Base-by-base conservation (phyloP, 2,329 filamentous ascomycete species). In the Ambrosiella xylebori region DNA sequence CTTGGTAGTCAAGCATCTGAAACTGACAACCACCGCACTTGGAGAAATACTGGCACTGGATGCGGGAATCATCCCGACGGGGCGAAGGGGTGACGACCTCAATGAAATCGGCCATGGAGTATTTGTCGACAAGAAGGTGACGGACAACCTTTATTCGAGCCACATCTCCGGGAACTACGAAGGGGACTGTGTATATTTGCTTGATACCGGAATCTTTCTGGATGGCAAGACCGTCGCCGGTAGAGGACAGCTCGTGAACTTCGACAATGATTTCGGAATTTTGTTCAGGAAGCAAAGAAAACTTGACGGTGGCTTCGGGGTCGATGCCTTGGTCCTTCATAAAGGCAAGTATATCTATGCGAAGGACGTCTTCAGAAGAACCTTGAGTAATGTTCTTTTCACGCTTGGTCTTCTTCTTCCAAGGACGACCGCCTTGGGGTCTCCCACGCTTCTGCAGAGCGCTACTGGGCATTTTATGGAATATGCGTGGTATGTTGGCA, bases 11-110 rank as follows among this genome's bases (percentile, higher is more conserved):
- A 62, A 98, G 79, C 88, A 97, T 96, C 73, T 98, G 93, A 69
- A 97, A 90, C 71, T 98, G 93, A 68, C 93, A 98, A 38, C 93
- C 93, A 8, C 85, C 87, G 70, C 93, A 98, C 57, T 76, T 78
- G 45, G 81, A 74, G 67, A 98, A 98, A 74, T 98, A 97, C 64
- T 80, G 78, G 73, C 93, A 98, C 59, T 77, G 77, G 64, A 95
- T 77, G 19, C 86, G 80, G 41, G 77, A 76, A 65, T 93, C 86
- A 65, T 95, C 84, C 65, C 93, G 84, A 57, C 84, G 74, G 1
- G 82, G 77, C 0, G 87, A 89, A 0, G 90, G 82, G 59, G 78
- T 80, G 40, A 83, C 72, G 47, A 97, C 79, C 61, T 84, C 84
- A 66, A 97, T 66, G 65, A 95, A 88, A 71, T 97, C 91, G 64